Base-by-base conservation (phyloP, 192 early-diverging fungal species). In the Spizellomyces punctatus region DNA sequence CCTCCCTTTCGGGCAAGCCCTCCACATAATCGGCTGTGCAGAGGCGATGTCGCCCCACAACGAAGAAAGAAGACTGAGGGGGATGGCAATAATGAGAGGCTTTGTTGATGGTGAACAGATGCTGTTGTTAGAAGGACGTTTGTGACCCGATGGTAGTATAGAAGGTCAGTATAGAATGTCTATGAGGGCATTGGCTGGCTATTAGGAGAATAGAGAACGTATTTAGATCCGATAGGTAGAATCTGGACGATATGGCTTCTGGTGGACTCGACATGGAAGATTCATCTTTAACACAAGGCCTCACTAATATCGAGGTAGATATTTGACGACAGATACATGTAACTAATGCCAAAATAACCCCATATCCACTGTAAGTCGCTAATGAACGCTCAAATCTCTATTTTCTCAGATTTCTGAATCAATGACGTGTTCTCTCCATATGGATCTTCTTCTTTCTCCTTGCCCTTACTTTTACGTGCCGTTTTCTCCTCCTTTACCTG, bases 321-420 rank as follows among this genome's bases (percentile, higher is more conserved):
- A 36, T 36, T 36, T 36, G 27, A 36, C 27, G 27, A 36, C 27
- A 36, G 27, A 36, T 0, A 36, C 27, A 36, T 36, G 27, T 36
- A 36, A 36, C 27, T 36, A 36, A 36, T 36, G 27, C 27, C 27
- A 36, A 36, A 36, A 36, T 36, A 36, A 36, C 27, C 27, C 27
- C 27, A 36, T 36, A 36, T 36, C 27, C 27, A 36, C 27, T 36
- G 27, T 36, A 36, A n/a, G n/a, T n/a, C n/a, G n/a, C n/a, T n/a
- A n/a, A n/a, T 4, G 17, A 12, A 54, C 17, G 1, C 14, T 72
- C 50, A 72, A 22, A 72, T 64, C 42, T 64, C 71, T 10, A 72
- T 72, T 52, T 63, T 72, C n/a, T 72, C 71, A 17, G 71, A 72
- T 55, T 64, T 72, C 9, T 72, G 27, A 49, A 72, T 72, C 19